Evolutionary conservation across 805 yeast species (phyloP).

Genomic region (Kazachstania psychrophila): DNA sequence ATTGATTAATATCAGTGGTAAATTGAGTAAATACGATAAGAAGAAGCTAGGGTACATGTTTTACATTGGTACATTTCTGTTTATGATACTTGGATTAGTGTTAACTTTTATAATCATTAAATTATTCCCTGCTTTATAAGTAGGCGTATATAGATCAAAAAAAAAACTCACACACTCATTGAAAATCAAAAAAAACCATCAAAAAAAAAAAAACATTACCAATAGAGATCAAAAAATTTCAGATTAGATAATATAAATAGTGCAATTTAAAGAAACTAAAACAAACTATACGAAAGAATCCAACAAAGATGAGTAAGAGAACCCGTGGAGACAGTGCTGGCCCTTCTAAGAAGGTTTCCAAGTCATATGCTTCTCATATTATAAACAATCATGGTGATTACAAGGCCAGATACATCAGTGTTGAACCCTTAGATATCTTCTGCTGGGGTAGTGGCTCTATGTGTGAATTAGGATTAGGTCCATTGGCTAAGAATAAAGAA

Average conservation of each 20-base stretch:
- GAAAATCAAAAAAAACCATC: no score
- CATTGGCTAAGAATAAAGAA: conserved; percentile 80
- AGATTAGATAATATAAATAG: no score
- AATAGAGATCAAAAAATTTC: no score
- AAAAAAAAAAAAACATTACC: no score
- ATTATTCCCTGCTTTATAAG: conserved; percentile 32
- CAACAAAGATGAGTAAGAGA: conserved; percentile 19
- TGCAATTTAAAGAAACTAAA: neutral
- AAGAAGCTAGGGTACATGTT: conserved; percentile 25
- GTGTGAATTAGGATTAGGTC: conserved; percentile 98
- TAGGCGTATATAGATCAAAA: no score
- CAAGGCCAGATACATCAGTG: conserved; percentile 26
- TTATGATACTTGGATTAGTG: conserved; percentile 27
- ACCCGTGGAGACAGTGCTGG: conserved; percentile 5
- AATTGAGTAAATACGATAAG: conserved; percentile 25
- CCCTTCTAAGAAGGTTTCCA: conserved; percentile 11
- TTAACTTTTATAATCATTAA: conserved; percentile 31
- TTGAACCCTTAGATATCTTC: conserved; percentile 57
- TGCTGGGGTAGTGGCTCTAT: conserved; percentile 96
- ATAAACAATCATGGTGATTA: conserved; percentile 30
- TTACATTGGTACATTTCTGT: conserved; percentile 18
- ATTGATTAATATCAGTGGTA: conserved; percentile 26
- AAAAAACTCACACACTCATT: no score
- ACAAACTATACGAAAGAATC: neutral
- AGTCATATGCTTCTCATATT: conserved; percentile 15